phyloP scores from a whole-genome alignment of 2,329 filamentous ascomycete genomes.

The Colletotrichum tropicicola region DNA sequence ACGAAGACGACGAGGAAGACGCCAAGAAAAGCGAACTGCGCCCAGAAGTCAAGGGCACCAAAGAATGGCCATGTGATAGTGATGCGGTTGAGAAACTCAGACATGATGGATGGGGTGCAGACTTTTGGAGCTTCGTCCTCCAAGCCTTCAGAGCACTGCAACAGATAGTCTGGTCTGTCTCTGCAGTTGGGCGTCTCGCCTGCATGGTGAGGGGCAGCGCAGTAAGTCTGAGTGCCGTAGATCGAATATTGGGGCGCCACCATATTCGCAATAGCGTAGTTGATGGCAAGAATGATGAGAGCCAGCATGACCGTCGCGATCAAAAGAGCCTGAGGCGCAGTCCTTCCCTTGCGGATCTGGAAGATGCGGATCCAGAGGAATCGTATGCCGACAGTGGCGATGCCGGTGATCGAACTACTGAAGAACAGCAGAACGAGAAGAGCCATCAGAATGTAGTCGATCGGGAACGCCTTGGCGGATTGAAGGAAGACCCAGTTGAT shows the following conservation, averaged over 20 bases:
- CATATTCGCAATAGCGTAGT: constrained; percentile 92
- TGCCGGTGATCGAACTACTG: constrained; percentile 84
- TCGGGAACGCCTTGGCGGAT: constrained; percentile 83
- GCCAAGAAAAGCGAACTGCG: constrained; percentile 89
- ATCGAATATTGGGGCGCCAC: constrained; percentile 96
- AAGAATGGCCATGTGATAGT: constrained; percentile 96
- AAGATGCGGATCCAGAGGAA: constrained; percentile 97
- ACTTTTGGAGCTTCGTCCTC: constrained; percentile 77
- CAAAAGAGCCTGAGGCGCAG: constrained; percentile 89
- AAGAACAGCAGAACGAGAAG: constrained; percentile 89
- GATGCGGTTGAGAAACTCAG: constrained; percentile 91
- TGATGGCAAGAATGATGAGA: constrained; percentile 88
- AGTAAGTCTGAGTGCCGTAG: constrained; percentile 95
- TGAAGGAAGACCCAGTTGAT: constrained; percentile 90
- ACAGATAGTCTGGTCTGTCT: constrained; percentile 75
- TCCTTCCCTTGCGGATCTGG: constrained; percentile 87
- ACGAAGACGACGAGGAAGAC: constrained; percentile 86
- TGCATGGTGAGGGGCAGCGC: constrained; percentile 72
- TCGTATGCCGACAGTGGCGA: constrained; percentile 88
- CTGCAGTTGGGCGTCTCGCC: constrained; percentile 80
- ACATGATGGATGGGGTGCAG: constrained; percentile 91
- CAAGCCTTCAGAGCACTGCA: constrained; percentile 82
- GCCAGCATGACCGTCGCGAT: constrained; percentile 92
- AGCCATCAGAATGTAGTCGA: constrained; percentile 92
- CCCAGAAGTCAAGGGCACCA: constrained; percentile 93